Evolutionary conservation across 1,139 yeast genomes (phyloP), one percentile per base, ranked within the genome.

Genomic region (Candida pseudoviswanathii): DNA sequence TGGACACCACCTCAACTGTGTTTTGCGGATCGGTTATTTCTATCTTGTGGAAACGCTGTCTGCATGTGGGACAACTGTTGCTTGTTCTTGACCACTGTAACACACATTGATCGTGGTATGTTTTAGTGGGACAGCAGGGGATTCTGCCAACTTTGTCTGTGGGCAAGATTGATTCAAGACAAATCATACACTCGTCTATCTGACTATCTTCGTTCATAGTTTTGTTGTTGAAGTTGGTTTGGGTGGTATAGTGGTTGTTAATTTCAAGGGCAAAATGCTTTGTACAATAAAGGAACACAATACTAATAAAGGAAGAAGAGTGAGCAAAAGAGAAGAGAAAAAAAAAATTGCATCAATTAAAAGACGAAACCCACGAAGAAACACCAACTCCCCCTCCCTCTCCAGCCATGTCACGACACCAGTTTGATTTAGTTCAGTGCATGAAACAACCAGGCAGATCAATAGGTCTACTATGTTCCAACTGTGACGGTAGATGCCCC

Each of bases 401-500:
- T 16, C 24, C 11, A 33, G 33, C 37, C 11, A 91, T 91, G 97
- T 89, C 97, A 3, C 84, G 96, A 51, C 97, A 91, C 66, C 96
- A 91, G 64, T 85, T 86, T 52, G 98, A 92, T 65, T 77, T 92
- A 33, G 81, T 89, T 3, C 85, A 87, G 72, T 92, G 98, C 64
- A 75, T 89, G 79, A 89, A 87, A 62, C 96, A 84, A 60, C 91
- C 97, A 1, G 97, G 98, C 1, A 78, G 83, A 0, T 67, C 72
- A 31, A 66, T 81, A 5, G 97, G 96, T 0, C 70, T 77, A 50
- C 75, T 92, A 6, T 92, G 99, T 62, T 83, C 82, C 37, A 87
- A 80, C 65, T 92, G 99, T 65, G 97, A 92, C 62, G 98, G 97
- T 1, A 77, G 85, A 55, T 92, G 99, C 62, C 97, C 97, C 2